A percentile compares a stretch with the other conserved stretches of the same genome.
Conservation (phyloP, 768 basidiomycete genomes). For the Lactifluus volemus region DNA sequence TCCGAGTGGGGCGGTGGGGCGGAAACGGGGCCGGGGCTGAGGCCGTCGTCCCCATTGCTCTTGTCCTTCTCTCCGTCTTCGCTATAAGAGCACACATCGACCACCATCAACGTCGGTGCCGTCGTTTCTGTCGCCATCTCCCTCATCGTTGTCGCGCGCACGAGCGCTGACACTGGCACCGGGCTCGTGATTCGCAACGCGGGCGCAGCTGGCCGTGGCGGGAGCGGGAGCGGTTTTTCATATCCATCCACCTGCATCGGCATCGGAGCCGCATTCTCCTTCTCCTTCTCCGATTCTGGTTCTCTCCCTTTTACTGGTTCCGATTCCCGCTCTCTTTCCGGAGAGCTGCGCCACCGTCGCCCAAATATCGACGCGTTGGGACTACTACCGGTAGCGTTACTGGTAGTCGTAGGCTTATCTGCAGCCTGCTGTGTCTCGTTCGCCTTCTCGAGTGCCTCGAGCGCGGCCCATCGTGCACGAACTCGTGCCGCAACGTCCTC, state of each 20-base stretch:
- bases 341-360: background rate
- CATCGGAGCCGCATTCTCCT: slow-evolving; percentile 5
- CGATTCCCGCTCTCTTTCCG: background rate
- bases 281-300: background rate
- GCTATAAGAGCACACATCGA: background rate
- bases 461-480: slow-evolving; percentile 16
- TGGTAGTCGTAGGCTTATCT: background rate
- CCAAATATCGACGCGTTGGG: background rate
- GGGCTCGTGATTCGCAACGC: background rate
- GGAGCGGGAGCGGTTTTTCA: slow-evolving; percentile 16
- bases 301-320: background rate
- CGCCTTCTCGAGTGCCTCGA: slow-evolving; percentile 14
- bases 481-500: slow-evolving; percentile 18
- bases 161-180: background rate
- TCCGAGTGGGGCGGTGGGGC: background rate
- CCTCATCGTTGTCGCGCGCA: background rate
- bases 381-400: background rate
- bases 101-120: background rate
- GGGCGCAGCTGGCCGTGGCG: slow-evolving; percentile 3
- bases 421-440: background rate
- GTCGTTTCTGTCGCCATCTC: background rate
- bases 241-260: slow-evolving; percentile 7
- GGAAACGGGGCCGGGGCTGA: background rate
- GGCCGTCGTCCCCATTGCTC: background rate
- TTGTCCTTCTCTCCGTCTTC: background rate